These are phyloP conservation scores for Hypoxylon sp. DNA, from an alignment of 2,329 filamentous ascomycete genomes.

Conservation along the genomic window DNA sequence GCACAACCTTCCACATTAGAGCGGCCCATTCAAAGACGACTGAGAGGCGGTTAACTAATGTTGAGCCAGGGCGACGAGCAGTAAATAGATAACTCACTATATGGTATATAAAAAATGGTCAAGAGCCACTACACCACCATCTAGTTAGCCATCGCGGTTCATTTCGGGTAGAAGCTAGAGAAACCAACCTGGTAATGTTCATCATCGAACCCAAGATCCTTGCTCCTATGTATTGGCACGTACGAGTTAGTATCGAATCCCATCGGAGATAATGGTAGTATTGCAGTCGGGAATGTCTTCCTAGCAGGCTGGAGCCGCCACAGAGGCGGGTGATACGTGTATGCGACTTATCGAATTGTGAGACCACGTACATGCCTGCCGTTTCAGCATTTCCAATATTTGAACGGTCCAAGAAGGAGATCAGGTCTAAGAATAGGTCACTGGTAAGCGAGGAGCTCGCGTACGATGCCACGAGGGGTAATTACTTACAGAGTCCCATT, in stretches of 20 bases:
- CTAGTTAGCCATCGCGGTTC: slow-evolving; percentile 8
- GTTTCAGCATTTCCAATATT: slow-evolving; percentile 52
- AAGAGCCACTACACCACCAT: slow-evolving; percentile 48
- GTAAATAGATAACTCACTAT: slow-evolving; percentile 43
- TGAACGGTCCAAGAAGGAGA: slow-evolving; percentile 50
- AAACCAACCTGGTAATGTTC: slow-evolving; percentile 48
- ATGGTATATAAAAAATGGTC: slow-evolving; percentile 56
- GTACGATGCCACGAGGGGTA: not conserved
- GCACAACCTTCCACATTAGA: slow-evolving; percentile 53
- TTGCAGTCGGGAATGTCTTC: not conserved
- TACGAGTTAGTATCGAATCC: slow-evolving; percentile 8
- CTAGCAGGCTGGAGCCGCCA: not conserved
- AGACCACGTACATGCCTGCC: slow-evolving; percentile 45
- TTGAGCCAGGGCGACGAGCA: not conserved
- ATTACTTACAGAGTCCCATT: slow-evolving; percentile 42
- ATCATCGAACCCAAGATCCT: slow-evolving; percentile 49
- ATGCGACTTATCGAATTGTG: not conserved
- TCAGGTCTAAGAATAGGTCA: slow-evolving; percentile 40
- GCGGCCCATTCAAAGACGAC: slow-evolving; percentile 53
- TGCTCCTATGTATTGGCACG: slow-evolving; percentile 28
- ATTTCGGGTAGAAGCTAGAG: not conserved
- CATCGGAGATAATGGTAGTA: not conserved
- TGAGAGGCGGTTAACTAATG: slow-evolving; percentile 19
- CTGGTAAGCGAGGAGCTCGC: not conserved
- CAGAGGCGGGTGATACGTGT: not conserved